Percentiles rank a stretch among this genome's conserved stretches.
phyloP scores from a whole-genome alignment of 805 yeast species.

The Candida arabinofermentans region DNA sequence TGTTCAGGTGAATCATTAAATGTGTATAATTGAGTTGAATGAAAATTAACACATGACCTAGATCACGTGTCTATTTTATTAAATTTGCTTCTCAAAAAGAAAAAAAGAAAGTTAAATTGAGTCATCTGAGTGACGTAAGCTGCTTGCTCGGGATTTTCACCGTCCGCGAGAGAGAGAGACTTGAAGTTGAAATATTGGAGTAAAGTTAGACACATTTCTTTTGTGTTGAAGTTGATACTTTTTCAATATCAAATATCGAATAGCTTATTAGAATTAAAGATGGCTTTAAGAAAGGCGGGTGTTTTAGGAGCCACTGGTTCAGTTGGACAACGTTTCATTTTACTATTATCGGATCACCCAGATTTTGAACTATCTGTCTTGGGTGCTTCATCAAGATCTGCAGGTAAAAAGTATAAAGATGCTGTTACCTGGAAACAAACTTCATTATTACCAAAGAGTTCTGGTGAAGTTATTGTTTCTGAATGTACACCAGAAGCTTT shows the following conservation, averaged over 20 bases:
- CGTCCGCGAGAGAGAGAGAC: too few species aligned
- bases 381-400: slow-evolving; percentile 93
- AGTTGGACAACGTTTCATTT: slow-evolving; percentile 93
- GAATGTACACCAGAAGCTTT: slow-evolving; percentile 78
- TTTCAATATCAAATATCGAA: too few species aligned
- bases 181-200: too few species aligned
- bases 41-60: too few species aligned
- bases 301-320: slow-evolving; percentile 98
- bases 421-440: slow-evolving; percentile 97
- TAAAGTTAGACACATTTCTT: too few species aligned
- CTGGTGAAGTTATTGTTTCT: slow-evolving; percentile 58
- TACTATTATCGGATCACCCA: slow-evolving; percentile 81
- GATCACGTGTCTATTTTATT: too few species aligned
- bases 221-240: too few species aligned
- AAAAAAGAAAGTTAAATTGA: too few species aligned
- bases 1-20: neutral
- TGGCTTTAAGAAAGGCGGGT: slow-evolving; percentile 56
- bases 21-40: neutral
- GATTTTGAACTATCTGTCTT: slow-evolving; percentile 78
- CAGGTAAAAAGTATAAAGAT: slow-evolving; percentile 80
- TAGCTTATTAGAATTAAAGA: too few species aligned
- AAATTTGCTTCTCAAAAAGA: too few species aligned
- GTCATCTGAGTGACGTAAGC: too few species aligned
- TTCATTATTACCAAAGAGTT: slow-evolving; percentile 65
- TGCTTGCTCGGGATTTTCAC: too few species aligned